Base-by-base conservation (phyloP, 2,329 filamentous ascomycete species). In the Colletotrichum shisoi region DNA sequence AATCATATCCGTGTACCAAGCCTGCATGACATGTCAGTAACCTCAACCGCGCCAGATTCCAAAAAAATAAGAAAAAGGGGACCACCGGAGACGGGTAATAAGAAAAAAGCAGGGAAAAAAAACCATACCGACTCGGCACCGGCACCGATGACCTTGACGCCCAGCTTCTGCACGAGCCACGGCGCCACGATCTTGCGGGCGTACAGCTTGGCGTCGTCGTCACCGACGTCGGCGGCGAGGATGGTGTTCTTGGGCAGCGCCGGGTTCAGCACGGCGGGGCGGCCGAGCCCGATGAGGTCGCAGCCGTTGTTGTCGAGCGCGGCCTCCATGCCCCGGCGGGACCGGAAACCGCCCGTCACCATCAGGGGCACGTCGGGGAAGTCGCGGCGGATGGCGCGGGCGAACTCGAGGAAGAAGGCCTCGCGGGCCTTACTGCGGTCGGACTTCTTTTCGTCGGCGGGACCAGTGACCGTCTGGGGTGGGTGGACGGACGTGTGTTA, bases 371-470 rank as follows among this genome's bases (percentile, higher is more conserved):
- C 74, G 3, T 76, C 69, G 0, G 81, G 80, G 62, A 84, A 80
- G 27, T 77, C 75, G 4, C 73, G 72, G 34, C 85, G 81, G 40
- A 86, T 81, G 9, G 79, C 77, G n/a, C 79, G 76, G 0, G 87
- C 85, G 69, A 91, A 91, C 52, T 90, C 85, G 1, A 91, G 78
- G 77, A 92, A 91, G 79, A 89, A 91, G 0, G 88, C 87, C 71
- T 91, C 89, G 8, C 89, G 82, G 0, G 82, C 81, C 13, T 80
- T 80, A 13, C 85, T 87, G 17, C 79, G 79, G 24, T 78, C 77
- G 8, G 74, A 73, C 71, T 78, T 73, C 56, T 72, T 73, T 72
- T 57, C 71, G 62, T 66, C 67, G 70, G 62, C 68, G 45, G 54
- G 52, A 62, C 45, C 15, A 31, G 56, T 46, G 5, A 37, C 46